A percentile compares a stretch with the other conserved stretches of the same genome.
Evolutionary conservation across 1,139 yeast species (phyloP).

Genomic region (Blastobotrys serpentis): DNA sequence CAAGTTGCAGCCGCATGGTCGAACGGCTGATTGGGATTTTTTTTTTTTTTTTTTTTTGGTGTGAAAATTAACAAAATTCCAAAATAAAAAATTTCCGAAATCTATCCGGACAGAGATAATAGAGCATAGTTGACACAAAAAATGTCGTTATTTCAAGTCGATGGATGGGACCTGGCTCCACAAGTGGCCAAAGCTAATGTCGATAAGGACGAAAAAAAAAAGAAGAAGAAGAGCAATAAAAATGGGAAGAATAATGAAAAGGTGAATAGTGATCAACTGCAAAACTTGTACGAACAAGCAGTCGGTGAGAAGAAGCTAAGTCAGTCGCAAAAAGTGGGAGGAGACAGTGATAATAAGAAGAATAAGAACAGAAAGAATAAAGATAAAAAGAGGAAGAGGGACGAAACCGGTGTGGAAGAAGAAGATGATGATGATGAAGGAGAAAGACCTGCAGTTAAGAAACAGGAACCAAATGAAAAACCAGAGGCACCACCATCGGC

Average conservation of each 20-base stretch:
- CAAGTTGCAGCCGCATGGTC: background rate
- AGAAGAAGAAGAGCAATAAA: constrained; percentile 23
- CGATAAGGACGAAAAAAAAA: constrained; percentile 19
- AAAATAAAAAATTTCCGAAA: background rate
- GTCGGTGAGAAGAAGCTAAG: background rate
- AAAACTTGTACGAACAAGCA: constrained; percentile 19
- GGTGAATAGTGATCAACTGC: constrained; percentile 15
- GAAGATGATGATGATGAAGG: constrained; percentile 11
- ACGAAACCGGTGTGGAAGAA: too few relatives aligned
- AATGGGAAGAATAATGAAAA: constrained; percentile 20
- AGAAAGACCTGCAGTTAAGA: too few relatives aligned
- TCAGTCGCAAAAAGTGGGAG: too few relatives aligned
- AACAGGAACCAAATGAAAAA: constrained; percentile 4
- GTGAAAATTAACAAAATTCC: background rate
- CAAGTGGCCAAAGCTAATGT: constrained; percentile 44
- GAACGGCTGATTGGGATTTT: background rate
- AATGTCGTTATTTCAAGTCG: constrained; percentile 76
- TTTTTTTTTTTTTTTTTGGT: constrained; percentile 1
- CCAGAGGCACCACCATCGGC: constrained; percentile 9
- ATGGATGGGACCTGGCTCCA: constrained; percentile 74
- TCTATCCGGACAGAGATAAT: too few relatives aligned
- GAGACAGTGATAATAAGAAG: constrained; percentile 14
- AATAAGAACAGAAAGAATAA: constrained; percentile 29
- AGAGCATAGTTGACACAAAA: background rate
- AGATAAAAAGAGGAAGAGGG: constrained; percentile 19